Evolutionary conservation across 2,329 filamentous ascomycete species (phyloP).

Genomic region (Microdochium nivale): DNA sequence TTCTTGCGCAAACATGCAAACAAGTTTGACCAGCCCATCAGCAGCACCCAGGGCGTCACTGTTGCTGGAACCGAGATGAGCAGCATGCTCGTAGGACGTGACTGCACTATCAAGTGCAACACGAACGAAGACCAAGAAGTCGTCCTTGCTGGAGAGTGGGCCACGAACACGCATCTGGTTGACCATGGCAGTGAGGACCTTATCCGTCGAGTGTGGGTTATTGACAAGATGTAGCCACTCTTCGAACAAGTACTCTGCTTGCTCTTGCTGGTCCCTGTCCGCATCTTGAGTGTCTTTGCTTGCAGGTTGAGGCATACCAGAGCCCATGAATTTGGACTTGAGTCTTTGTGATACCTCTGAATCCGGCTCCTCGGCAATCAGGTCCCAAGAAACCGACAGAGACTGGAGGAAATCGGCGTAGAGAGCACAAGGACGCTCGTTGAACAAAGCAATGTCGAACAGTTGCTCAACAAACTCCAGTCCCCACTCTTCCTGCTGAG

Average conservation of each 20-base stretch:
- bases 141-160: conserved; percentile 65
- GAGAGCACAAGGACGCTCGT: conserved; percentile 67
- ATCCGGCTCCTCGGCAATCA: conserved; percentile 66
- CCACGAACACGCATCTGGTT: conserved; percentile 71
- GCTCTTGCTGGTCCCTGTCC: conserved; percentile 55
- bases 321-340: conserved; percentile 49
- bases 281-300: conserved; percentile 47
- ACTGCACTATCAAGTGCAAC: conserved; percentile 74
- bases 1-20: conserved; percentile 66
- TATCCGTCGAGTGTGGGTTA: conserved; percentile 67
- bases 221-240: conserved; percentile 85
- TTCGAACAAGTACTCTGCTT: conserved; percentile 90
- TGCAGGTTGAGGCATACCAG: conserved; percentile 27
- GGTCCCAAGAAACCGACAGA: conserved; percentile 70
- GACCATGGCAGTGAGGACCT: conserved; percentile 66
- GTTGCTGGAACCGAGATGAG: conserved; percentile 51
- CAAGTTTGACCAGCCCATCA: conserved; percentile 76
- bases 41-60: conserved; percentile 50
- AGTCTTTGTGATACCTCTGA: conserved; percentile 60
- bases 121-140: conserved; percentile 72
- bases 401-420: conserved; percentile 82
- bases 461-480: conserved; percentile 74
- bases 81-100: conserved; percentile 65
- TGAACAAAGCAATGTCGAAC: conserved; percentile 70
- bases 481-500: conserved; percentile 60